Evolutionary conservation across 1,284 basidiomycete species (phyloP), one percentile per base, ranked within the genome.

Genomic region (Grifola frondosa): DNA sequence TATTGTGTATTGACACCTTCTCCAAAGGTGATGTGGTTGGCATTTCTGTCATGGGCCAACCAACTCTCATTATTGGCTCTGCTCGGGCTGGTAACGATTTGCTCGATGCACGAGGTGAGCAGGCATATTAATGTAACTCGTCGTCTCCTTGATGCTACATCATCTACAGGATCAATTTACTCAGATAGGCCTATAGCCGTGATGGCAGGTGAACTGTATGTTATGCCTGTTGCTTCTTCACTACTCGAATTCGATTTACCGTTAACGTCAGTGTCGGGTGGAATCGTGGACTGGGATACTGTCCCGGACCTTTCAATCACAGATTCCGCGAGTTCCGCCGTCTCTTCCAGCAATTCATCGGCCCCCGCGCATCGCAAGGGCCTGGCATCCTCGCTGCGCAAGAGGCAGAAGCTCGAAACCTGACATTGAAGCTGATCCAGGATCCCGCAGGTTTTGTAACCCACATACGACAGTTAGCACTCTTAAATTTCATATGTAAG

Each of bases 151-250:
- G 12, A 34, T n/a, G 28, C 3, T 21, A 26, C 24, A 31, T 28
- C 12, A 21, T 22, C 13, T 22, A 2, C 33, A 66, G 65, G 64
- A 7, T 44, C 44, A 6, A 68, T 69, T 12, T 73, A 73, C 51
- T 70, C 70, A 6, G 70, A 71, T 43, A 60, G 71, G 16, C 69
- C 70, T 1, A 42, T 56, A 2, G 62, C 68, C 13, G 51, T 68
- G 5, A 71, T 73, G 69, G 66, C 65, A 4, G 69, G 70, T 5
- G 68, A 73, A 49, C 57, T 74, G 71, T 73, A 24, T 41, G 69
- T 61, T 15, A 24, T 13, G n/a, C 31, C 6, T 16, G 10, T 21
- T 31, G 20, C 10, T 17, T 23, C 20, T 19, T 15, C 29, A 31
- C n/a, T 31, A 17, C 15, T 20, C 26, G 35, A 16, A 6, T 4